Base-by-base conservation (phyloP, 768 basidiomycete genomes). In the Pleurotus cornucopiae region DNA sequence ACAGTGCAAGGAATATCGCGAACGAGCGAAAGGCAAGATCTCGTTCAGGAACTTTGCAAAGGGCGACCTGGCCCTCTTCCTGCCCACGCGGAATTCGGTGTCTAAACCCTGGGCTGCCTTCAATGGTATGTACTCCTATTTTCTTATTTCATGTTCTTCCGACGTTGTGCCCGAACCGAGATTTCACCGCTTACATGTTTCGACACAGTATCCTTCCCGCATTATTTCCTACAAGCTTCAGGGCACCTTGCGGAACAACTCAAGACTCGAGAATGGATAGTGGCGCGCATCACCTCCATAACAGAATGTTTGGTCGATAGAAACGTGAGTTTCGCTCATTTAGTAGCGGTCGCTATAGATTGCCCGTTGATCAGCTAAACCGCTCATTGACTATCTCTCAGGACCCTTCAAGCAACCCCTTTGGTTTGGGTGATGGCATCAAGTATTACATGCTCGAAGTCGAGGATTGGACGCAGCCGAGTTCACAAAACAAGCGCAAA, bases 51-150 rank as follows among this genome's bases (percentile, higher is more conserved):
- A 95, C 72, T 98, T 98, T 62, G 78, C 88, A 6, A 95, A 94
- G 67, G 94, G 95, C 7, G 97, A 99, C 71, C 76, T 99, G 49
- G 96, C 95, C 1, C 75, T 99, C 26, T 99, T 99, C 72, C 75
- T 99, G 12, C 97, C 97, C 1, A 99, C 97, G 0, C 79, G 95
- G 46, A 98, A 98, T 70, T 93, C 94, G 25, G 83, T 91, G 5
- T 88, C 89, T 43, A 93, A 91, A 67, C 91, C 93, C 1, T 99
- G 97, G 96, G 97, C 96, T 20, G 97, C 97, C 7, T 99, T 98
- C 73, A 99, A 98, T 70, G 90, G 94, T 94, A 66, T 63, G 84
- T 59, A 48, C 46, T 23, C 25, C 38, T 56, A 44, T 46, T 54
- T 44, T 54, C 34, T 41, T 39, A 54, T 41, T 48, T 53, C 43